These are phyloP conservation scores for Dimocarpus longan DNA, from an alignment of 345 rosid genomes.

Conservation along the genomic window DNA sequence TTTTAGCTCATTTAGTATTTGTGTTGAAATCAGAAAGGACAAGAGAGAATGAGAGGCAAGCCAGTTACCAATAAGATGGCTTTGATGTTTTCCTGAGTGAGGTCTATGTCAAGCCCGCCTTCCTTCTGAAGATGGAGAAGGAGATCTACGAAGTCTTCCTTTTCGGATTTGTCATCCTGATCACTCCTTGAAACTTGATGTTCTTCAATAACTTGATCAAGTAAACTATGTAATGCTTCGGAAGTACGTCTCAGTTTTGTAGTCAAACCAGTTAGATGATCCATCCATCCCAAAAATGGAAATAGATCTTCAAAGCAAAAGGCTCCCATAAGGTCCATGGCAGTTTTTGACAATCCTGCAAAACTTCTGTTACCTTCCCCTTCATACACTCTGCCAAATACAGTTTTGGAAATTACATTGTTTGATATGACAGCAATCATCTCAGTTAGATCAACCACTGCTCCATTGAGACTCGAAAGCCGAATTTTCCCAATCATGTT, in stretches of 20 bases:
- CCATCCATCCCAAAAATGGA: constrained; percentile 27
- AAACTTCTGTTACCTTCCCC: constrained; percentile 2
- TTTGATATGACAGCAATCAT: constrained; percentile 12
- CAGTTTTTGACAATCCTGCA: constrained; percentile 8
- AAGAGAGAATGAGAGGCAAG: not conserved
- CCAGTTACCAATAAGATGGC: constrained; percentile 16
- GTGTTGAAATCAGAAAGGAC: not conserved
- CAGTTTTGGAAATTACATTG: constrained; percentile 12
- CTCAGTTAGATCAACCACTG: constrained; percentile 19
- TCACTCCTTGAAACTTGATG: not conserved
- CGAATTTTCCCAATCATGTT: constrained; percentile 16
- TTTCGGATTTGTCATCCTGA: not conserved
- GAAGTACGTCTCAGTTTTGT: not conserved
- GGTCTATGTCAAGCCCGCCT: not conserved
- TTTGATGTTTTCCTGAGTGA: constrained; percentile 17
- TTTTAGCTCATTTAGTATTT: not conserved
- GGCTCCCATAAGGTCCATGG: not conserved
- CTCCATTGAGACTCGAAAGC: not conserved
- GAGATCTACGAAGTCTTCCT: constrained; percentile 18
- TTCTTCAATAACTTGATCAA: constrained; percentile 23
- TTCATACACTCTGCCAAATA: constrained; percentile 15
- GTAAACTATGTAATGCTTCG: not conserved
- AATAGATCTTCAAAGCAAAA: constrained; percentile 29
- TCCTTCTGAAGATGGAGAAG: constrained; percentile 24
- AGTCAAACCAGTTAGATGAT: constrained; percentile 17